Evolutionary conservation across 257 asterid species (phyloP), one percentile per base, ranked within the genome.

Genomic region (Fraxinus anomala): DNA sequence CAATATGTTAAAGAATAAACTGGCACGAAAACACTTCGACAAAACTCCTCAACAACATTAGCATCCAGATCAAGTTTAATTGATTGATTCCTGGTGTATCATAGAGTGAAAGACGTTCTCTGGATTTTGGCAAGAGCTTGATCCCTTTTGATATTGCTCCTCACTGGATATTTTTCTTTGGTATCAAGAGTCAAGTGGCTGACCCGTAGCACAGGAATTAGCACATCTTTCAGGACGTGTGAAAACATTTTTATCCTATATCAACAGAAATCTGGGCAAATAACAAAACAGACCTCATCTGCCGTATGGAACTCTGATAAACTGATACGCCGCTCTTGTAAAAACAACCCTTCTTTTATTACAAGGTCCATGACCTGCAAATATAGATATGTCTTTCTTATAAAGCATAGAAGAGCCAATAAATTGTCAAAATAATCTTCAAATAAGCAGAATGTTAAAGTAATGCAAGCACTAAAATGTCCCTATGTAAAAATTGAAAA

Each of bases 241-340:
- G 40, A 56, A 56, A 34, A 37, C 40, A 7, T 37, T 37, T 37
- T 37, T 37, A n/a, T 42, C 59, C n/a, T 14, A 28, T 23, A 26
- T n/a, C 17, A 19, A 26, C 12, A 9, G 59, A 54, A 19, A n/a
- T 37, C 56, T 61, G 10, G 23, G 31, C 19, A 40, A 34, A 70
- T 16, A 73, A 83, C 77, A 68, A 81, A n/a, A 68, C 26, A 39
- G 70, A 93, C 98, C 97, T 93, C 98, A 72, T 93, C 98, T 66
- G 97, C 97, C 44, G 95, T 89, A 81, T 93, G 94, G 84, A 93
- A 89, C 89, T 93, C 98, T 17, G 98, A 92, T 80, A 93, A 82
- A 82, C 94, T 92, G 56, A 93, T 83, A 9, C 92, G 89, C 14
- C 97, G 89, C 85, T 93, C 98, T 31, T 76, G 88, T 72, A 88